These are phyloP conservation scores for Wickerhamomyces alni DNA, from an alignment of 805 yeast genomes.

Conservation along the genomic window DNA sequence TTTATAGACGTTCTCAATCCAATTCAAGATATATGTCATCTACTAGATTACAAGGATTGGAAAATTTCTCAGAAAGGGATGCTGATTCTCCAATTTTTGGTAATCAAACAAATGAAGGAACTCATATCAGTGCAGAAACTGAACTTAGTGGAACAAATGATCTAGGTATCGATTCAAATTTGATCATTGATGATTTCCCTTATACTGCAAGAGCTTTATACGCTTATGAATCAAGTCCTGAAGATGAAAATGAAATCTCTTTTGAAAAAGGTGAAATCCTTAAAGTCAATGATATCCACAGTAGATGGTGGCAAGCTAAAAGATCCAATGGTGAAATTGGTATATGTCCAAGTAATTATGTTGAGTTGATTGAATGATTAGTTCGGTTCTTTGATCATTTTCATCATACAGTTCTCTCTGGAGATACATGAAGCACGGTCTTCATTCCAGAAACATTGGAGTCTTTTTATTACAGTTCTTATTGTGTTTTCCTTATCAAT, in stretches of 20 bases:
- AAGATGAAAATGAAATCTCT: constrained; percentile 87
- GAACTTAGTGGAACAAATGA: constrained; percentile 12
- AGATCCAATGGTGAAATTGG: constrained; percentile 89
- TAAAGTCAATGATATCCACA: constrained; percentile 87
- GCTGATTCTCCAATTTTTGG: constrained; percentile 1
- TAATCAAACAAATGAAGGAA: constrained; percentile 10
- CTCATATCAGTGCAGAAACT: constrained; percentile 16
- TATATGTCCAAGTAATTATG: constrained; percentile 93
- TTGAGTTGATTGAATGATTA: constrained; percentile 53
- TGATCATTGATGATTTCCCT: constrained; percentile 51
- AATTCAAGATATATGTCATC: constrained; percentile 37
- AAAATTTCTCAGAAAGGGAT: constrained; percentile 34
- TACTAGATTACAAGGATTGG: constrained; percentile 55
- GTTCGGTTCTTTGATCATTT: background rate
- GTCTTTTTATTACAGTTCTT: too few species aligned
- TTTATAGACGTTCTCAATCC: constrained; percentile 11
- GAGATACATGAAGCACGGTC: too few species aligned
- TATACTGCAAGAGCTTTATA: constrained; percentile 84
- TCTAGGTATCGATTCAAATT: constrained; percentile 12
- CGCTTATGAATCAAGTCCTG: constrained; percentile 83
- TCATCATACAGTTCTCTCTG: too few species aligned
- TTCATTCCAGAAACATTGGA: too few species aligned
- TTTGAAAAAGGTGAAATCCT: constrained; percentile 88
- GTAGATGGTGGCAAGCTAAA: constrained; percentile 98
- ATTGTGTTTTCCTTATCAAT: too few species aligned